Percentiles rank a stretch among this genome's conserved stretches.
These are phyloP conservation scores for Podaxis sp. DNA, from an alignment of 768 basidiomycete species.

Conservation along the genomic window DNA sequence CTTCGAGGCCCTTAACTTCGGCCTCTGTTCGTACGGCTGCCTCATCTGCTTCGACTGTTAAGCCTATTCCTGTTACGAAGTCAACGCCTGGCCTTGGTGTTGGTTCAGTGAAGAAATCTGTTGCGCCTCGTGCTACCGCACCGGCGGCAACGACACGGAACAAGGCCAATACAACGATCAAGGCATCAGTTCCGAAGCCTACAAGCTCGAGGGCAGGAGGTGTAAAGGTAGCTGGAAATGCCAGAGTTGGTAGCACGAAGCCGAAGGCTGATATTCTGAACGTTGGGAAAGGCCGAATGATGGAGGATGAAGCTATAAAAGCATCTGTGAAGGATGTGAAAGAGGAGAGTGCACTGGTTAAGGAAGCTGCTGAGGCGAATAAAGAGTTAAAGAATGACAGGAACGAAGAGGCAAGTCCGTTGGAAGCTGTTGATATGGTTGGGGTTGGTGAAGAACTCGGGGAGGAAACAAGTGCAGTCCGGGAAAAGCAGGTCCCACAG, in stretches of 20 bases:
- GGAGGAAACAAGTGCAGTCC: no score
- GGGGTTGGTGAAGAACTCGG: no score
- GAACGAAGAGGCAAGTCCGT: no score
- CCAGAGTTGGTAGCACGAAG: not conserved
- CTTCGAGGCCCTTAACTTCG: not conserved
- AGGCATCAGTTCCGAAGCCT: not conserved
- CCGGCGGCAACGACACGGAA: not conserved
- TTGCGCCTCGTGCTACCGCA: not conserved
- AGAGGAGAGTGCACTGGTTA: no score
- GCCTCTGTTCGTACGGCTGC: not conserved
- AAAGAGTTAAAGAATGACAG: no score
- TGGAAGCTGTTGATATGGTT: no score
- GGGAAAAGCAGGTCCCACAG: no score
- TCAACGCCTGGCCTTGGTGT: not conserved
- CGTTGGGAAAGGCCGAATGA: not conserved
- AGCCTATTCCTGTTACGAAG: not conserved
- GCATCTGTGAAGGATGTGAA: not conserved
- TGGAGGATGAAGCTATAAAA: not conserved
- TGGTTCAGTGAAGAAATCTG: not conserved
- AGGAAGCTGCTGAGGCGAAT: no score
- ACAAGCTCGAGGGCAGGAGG: not conserved
- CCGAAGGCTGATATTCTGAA: not conserved
- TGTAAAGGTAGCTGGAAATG: not conserved
- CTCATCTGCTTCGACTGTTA: not conserved
- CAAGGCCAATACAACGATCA: not conserved